A percentile compares a stretch with the other conserved stretches of the same genome.
These are phyloP conservation scores for Phytomonas serpens DNA, from an alignment of 208 protist species.

Conservation along the genomic window DNA sequence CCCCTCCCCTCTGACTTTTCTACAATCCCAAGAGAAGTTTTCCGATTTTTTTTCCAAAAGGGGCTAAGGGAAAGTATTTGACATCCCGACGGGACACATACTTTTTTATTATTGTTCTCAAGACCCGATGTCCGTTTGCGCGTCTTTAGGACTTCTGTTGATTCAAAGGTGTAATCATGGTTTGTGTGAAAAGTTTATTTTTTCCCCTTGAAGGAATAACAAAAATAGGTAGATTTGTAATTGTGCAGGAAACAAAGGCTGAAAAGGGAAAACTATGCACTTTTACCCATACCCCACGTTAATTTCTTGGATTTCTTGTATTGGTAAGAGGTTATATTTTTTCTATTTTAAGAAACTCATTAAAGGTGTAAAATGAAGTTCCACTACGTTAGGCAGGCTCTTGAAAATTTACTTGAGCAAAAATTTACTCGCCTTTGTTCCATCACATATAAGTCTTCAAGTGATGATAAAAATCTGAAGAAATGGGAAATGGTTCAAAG, in stretches of 20 bases:
- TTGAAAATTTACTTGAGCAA: slow-evolving; percentile 21
- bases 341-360: background rate
- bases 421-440: slow-evolving; percentile 26
- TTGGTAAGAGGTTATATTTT: background rate
- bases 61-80: background rate
- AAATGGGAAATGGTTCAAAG: slow-evolving; percentile 71
- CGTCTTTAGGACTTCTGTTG: background rate
- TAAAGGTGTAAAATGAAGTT: slow-evolving; percentile 26
- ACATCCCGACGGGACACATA: too few species aligned
- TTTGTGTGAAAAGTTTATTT: background rate
- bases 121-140: background rate
- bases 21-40: too few species aligned
- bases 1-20: too few species aligned
- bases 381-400: slow-evolving; percentile 18
- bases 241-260: background rate
- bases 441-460: slow-evolving; percentile 18
- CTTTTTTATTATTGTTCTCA: too few species aligned
- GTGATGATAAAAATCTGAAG: slow-evolving; percentile 7
- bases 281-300: background rate
- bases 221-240: background rate
- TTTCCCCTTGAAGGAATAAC: background rate
- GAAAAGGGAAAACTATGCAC: background rate
- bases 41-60: background rate
- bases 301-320: background rate
- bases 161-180: background rate